Conservation (phyloP, 139 green algal species). For the Chara braunii region DNA sequence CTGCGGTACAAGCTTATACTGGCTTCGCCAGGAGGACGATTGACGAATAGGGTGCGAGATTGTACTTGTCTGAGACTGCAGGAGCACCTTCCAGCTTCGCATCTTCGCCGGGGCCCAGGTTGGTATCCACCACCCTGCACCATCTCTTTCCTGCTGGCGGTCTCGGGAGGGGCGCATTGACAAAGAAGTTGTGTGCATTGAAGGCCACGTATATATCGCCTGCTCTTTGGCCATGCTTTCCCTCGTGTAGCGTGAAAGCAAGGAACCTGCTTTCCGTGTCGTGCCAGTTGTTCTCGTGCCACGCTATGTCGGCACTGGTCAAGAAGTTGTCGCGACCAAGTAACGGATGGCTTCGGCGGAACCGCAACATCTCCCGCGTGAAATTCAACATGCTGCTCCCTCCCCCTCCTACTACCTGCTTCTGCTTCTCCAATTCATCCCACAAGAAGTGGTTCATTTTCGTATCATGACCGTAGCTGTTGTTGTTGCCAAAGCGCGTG, state of each 20-base stretch:
- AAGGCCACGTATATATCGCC: slow-evolving; percentile 66
- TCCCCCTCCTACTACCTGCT: too few species aligned
- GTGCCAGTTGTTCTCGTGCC: slow-evolving; percentile 93
- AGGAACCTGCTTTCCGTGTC: slow-evolving; percentile 85
- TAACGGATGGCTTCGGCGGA: slow-evolving; percentile 67
- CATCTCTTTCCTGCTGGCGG: slow-evolving; percentile 21
- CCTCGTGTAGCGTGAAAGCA: slow-evolving; percentile 67
- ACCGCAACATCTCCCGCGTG: slow-evolving; percentile 58
- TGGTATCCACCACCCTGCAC: slow-evolving; percentile 69
- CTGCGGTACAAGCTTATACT: not conserved
- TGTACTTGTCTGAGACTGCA: slow-evolving; percentile 54
- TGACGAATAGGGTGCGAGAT: slow-evolving; percentile 54
- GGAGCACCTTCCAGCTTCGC: slow-evolving; percentile 52
- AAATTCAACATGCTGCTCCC: slow-evolving; percentile 36
- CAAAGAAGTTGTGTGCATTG: slow-evolving; percentile 52
- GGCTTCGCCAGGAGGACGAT: slow-evolving; percentile 68
- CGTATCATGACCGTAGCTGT: slow-evolving; percentile 96
- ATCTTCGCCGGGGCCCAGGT: slow-evolving; percentile 78
- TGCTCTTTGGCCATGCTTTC: slow-evolving; percentile 13
- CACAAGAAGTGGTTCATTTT: slow-evolving; percentile 48
- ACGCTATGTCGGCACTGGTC: slow-evolving; percentile 71
- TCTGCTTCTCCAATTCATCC: slow-evolving; percentile 24
- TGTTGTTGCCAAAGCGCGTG: slow-evolving; percentile 91
- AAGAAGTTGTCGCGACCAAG: slow-evolving; percentile 74
- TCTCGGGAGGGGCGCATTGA: slow-evolving; percentile 52